Evolutionary conservation across 2,329 filamentous ascomycete genomes (phyloP), one percentile per base, ranked within the genome.

Genomic region (Colletotrichum lindemuthianum): DNA sequence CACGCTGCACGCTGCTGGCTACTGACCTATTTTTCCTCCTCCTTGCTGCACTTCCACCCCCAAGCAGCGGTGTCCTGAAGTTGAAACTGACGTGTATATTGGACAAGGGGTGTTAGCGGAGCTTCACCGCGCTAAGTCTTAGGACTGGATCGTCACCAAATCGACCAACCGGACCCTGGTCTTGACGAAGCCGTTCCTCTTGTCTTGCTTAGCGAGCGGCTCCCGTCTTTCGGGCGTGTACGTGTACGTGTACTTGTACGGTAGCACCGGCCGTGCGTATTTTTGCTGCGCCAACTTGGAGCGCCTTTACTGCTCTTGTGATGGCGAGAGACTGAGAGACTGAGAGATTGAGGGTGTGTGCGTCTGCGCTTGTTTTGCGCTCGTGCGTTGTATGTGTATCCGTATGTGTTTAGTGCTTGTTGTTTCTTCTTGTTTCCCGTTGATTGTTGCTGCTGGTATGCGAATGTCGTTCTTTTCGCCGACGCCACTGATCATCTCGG

Each of bases 21-120:
- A 24, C 24, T 24, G 24, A 24, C 24, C 5, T 24, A 24, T 24
- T 24, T 24, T 24, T 24, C 5, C 24, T n/a, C 24, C 24, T 24
- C 24, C 24, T 24, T 24, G 33, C 58, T 58, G 55, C 55, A 51
- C 48, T 44, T 61, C 52, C 37, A 49, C 39, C 41, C 24, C 33
- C 50, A 60, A 54, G 39, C 61, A 57, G 61, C 61, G 58, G 58
- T 65, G 58, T 61, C 61, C 61, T 65, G 61, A 61, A 61, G 61
- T 65, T 65, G 61, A 65, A 65, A 65, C 61, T 65, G 61, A 65
- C 61, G 51, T 65, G 58, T 65, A 57, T 61, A 61, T 56, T 61
- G 51, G 47, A 56, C 52, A 44, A 51, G 61, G 60, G 47, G 47
- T n/a, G 36, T 57, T 15, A 12, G 32, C 47, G 51, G 58, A 44